Percentiles rank a stretch among this genome's conserved stretches.
These are phyloP conservation scores for Neurospora sp. DNA, from an alignment of 495 filamentous ascomycete genomes.

Conservation along the genomic window DNA sequence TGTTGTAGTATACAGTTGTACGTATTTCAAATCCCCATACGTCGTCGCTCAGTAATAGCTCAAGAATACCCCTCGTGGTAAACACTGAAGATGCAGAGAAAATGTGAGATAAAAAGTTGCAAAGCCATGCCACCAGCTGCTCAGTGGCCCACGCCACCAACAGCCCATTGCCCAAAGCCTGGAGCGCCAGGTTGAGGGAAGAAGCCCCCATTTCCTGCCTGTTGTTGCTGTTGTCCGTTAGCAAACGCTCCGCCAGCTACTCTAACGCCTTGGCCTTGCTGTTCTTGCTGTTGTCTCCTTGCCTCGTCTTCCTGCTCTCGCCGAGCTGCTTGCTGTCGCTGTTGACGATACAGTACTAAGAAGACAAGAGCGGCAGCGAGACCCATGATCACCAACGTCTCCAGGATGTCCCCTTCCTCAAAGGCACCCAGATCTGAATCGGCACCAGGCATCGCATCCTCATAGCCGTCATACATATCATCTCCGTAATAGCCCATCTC, in stretches of 20 bases:
- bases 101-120: background rate
- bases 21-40: background rate
- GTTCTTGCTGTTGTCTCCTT: conserved; percentile 21
- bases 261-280: conserved; percentile 26
- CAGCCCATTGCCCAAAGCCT: conserved; percentile 62
- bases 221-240: background rate
- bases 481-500: conserved; percentile 55
- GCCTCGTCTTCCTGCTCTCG: conserved; percentile 27
- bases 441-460: conserved; percentile 42
- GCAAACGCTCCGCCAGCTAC: conserved; percentile 13
- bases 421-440: conserved; percentile 16
- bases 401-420: conserved; percentile 56
- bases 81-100: background rate
- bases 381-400: conserved; percentile 74
- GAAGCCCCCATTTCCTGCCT: conserved; percentile 48
- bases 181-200: conserved; percentile 67
- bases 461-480: conserved; percentile 45
- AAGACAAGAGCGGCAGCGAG: conserved; percentile 64
- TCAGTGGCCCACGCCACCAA: conserved; percentile 68
- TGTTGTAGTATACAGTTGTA: background rate
- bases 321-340: conserved; percentile 50
- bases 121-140: background rate
- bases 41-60: background rate
- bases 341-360: conserved; percentile 74
- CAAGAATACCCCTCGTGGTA: background rate